Evolutionary conservation across 2,329 filamentous ascomycete genomes (phyloP).

Genomic region (Aureobasidium musti): DNA sequence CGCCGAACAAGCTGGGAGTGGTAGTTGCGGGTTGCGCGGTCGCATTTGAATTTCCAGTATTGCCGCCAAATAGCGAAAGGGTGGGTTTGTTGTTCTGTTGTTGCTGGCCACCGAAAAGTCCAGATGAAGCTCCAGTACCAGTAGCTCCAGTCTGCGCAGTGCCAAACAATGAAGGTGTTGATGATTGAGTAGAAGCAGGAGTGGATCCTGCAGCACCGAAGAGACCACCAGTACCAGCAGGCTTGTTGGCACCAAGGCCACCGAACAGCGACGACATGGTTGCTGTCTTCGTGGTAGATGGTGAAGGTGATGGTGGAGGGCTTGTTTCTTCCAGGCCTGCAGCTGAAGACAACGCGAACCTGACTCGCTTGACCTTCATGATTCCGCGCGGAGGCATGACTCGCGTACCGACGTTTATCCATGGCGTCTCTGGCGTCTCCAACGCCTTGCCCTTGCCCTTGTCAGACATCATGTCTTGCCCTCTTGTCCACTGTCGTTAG

Average conservation of each 20-base stretch:
- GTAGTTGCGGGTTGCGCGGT: neutral
- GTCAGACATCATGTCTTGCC: neutral
- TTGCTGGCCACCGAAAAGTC: conserved; percentile 15
- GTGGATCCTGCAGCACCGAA: conserved; percentile 23
- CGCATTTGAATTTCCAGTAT: neutral
- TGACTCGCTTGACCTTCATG: neutral
- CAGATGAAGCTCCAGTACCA: neutral
- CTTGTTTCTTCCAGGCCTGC: neutral
- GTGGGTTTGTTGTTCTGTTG: neutral
- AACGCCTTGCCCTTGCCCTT: too few species aligned
- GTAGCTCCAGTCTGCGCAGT: neutral
- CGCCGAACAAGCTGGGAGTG: conserved; percentile 24
- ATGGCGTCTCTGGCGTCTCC: neutral
- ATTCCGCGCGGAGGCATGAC: neutral
- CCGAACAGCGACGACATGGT: conserved; percentile 28
- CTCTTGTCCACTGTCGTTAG: neutral
- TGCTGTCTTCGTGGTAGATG: neutral
- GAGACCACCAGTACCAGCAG: conserved; percentile 9
- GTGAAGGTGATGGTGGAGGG: neutral
- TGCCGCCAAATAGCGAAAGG: conserved; percentile 2
- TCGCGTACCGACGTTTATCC: conserved; percentile 2
- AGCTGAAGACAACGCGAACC: neutral
- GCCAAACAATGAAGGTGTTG: conserved; percentile 29
- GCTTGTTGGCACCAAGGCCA: conserved; percentile 26
- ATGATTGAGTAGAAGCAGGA: conserved; percentile 13